These are phyloP conservation scores for Aspergillus saccharolyticus DNA, from an alignment of 495 filamentous ascomycete species.

Conservation along the genomic window DNA sequence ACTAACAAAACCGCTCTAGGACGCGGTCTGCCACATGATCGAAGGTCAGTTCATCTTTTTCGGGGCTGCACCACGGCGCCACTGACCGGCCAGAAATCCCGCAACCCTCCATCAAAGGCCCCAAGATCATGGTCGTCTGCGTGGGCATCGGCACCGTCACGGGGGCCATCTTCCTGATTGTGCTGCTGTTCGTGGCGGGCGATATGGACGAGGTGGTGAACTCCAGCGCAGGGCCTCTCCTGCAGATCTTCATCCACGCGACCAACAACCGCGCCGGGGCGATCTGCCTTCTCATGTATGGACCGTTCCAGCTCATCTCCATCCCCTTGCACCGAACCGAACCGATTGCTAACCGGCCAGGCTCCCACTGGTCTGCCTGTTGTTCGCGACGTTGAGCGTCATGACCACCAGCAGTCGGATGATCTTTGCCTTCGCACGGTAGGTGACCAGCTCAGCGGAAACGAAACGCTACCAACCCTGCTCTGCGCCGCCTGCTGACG, in stretches of 20 bases:
- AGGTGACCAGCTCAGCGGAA: conserved; percentile 12
- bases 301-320: too few species aligned
- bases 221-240: conserved; percentile 59
- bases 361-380: conserved; percentile 65
- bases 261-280: conserved; percentile 60
- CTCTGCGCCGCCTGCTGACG: too few species aligned
- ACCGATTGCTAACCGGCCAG: conserved; percentile 19
- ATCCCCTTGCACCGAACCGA: too few species aligned
- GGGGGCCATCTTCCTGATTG: conserved; percentile 62
- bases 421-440: conserved; percentile 68
- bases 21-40: conserved; percentile 51
- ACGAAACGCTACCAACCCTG: too few species aligned
- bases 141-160: conserved; percentile 65
- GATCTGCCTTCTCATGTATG: conserved; percentile 63
- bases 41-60: conserved; percentile 23
- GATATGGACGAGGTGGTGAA: conserved; percentile 55
- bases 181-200: conserved; percentile 60
- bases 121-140: conserved; percentile 68
- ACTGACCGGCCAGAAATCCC: conserved; percentile 55
- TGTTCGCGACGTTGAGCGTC: conserved; percentile 66
- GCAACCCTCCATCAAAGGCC: conserved; percentile 58
- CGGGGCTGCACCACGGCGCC: too few species aligned
- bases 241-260: conserved; percentile 67
- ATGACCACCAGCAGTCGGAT: conserved; percentile 76
- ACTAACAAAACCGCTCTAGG: conserved; percentile 33